Evolutionary conservation across 768 basidiomycete genomes (phyloP).

Genomic region (Tremella yokohamensis): DNA sequence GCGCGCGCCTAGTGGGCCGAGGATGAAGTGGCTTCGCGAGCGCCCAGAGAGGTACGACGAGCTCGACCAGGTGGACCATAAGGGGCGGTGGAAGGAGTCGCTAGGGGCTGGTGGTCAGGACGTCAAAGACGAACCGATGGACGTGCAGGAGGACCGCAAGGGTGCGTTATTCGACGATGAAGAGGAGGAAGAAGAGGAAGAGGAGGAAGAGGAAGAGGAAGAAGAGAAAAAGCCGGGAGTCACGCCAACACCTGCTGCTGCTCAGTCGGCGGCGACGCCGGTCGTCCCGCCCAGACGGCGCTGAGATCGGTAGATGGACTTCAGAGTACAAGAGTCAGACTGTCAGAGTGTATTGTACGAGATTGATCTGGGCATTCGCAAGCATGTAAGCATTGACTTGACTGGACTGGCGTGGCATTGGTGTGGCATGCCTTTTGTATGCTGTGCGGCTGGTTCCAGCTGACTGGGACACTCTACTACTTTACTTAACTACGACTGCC

Average conservation of each 20-base stretch:
- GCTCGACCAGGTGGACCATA: constrained; percentile 82
- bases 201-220: constrained; percentile 59
- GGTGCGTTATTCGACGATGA: constrained; percentile 52
- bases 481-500: no score
- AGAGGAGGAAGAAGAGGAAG: constrained; percentile 58
- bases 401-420: no score
- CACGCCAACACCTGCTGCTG: not conserved
- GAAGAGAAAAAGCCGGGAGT: constrained; percentile 34
- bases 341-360: no score
- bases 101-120: constrained; percentile 11
- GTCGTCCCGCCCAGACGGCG: no score
- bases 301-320: no score
- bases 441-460: no score
- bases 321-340: no score
- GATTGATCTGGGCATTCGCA: no score
- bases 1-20: constrained; percentile 84
- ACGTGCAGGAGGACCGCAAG: constrained; percentile 16
- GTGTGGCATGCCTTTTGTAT: no score
- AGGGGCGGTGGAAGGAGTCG: constrained; percentile 69
- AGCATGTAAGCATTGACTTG: no score
- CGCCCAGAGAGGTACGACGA: constrained; percentile 76
- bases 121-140: constrained; percentile 7
- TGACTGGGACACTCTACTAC: no score
- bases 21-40: constrained; percentile 94
- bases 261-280: not conserved